Conservation (phyloP, 768 basidiomycete species). For the Pleurotus pulmonarius region DNA sequence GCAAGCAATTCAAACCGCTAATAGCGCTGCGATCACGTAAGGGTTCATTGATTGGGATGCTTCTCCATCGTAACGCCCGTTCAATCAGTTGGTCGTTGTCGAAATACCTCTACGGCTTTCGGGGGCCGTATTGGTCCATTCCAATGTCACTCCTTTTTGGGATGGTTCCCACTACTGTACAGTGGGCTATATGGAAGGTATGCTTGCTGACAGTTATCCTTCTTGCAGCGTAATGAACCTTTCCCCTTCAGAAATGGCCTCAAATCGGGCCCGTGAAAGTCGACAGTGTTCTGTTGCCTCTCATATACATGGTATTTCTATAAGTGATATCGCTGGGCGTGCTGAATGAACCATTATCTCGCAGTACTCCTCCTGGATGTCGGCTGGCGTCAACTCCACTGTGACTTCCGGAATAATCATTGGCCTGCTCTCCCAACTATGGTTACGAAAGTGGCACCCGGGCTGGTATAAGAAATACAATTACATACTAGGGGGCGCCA, state of each 20-base stretch:
- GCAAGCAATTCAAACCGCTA: slow-evolving; percentile 45
- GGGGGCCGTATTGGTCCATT: slow-evolving; percentile 53
- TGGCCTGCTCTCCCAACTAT: slow-evolving; percentile 56
- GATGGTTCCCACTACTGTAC: slow-evolving; percentile 44
- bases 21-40: slow-evolving; percentile 51
- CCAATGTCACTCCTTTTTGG: slow-evolving; percentile 53
- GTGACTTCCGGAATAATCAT: slow-evolving; percentile 43
- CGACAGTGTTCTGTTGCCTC: slow-evolving; percentile 47
- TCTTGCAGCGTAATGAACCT: neutral
- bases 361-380: slow-evolving; percentile 39
- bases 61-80: slow-evolving; percentile 48
- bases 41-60: neutral
- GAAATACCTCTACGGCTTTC: slow-evolving; percentile 48
- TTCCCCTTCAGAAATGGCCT: slow-evolving; percentile 41
- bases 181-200: slow-evolving; percentile 53
- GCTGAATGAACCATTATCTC: neutral
- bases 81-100: slow-evolving; percentile 55
- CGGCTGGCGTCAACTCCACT: slow-evolving; percentile 51
- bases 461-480: slow-evolving; percentile 68
- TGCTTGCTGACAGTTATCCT: neutral
- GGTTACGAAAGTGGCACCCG: slow-evolving; percentile 53
- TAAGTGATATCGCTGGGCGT: neutral
- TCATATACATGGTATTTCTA: slow-evolving; percentile 46
- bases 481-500: slow-evolving; percentile 61
- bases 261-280: slow-evolving; percentile 48